phyloP scores from a whole-genome alignment of 352 stramenopile genomes.

The Peronospora tabacina region DNA sequence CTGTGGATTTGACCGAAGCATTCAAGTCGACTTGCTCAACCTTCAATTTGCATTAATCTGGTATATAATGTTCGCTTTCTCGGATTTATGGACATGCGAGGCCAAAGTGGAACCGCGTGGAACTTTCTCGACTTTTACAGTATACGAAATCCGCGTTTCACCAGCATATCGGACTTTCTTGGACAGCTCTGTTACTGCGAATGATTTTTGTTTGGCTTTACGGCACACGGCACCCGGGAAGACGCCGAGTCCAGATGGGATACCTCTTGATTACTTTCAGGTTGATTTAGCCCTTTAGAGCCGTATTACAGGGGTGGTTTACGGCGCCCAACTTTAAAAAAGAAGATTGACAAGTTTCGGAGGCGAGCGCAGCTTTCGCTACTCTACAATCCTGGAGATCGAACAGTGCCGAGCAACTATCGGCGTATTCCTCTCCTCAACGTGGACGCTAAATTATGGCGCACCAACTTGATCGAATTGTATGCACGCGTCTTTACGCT shows the following conservation, averaged over 20 bases:
- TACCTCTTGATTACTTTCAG: neutral
- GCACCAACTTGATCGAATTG: neutral
- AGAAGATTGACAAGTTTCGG: neutral
- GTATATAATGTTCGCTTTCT: neutral
- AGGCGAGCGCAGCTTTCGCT: neutral
- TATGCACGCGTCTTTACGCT: neutral
- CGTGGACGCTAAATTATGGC: neutral
- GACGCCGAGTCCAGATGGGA: neutral
- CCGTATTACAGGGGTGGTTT: neutral
- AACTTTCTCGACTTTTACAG: neutral
- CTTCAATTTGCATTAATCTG: neutral
- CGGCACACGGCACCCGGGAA: neutral
- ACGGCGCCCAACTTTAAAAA: neutral
- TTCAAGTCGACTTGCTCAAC: neutral
- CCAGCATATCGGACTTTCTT: neutral
- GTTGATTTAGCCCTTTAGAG: neutral
- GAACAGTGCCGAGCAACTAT: neutral
- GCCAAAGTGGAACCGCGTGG: neutral
- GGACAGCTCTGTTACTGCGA: neutral
- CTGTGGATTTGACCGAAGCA: neutral
- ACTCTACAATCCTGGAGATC: neutral
- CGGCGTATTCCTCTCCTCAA: neutral
- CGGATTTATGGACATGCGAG: neutral
- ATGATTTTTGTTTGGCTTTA: neutral
- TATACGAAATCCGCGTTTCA: neutral